Conservation (phyloP, 129 eudicot genomes). For the Flaveria brownii region DNA sequence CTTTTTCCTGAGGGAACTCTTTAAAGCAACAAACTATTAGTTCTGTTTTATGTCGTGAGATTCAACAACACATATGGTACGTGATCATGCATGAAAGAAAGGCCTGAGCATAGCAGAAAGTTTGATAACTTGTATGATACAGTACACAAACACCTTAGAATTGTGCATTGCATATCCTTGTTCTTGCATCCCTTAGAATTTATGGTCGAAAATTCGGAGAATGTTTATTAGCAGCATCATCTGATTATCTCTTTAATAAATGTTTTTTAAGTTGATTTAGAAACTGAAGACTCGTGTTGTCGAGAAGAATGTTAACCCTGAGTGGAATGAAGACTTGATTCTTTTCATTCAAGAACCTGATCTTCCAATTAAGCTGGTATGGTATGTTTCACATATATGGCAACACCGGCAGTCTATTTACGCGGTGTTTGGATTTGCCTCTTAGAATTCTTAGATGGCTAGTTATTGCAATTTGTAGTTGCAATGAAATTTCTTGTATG, state of each 20-base stretch:
- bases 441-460: not conserved
- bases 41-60: too few species aligned
- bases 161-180: not conserved
- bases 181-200: not conserved
- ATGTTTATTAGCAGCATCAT: not conserved
- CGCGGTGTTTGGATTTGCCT: not conserved
- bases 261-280: constrained; percentile 35
- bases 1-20: too few species aligned
- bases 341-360: constrained; percentile 56
- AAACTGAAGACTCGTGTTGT: constrained; percentile 70
- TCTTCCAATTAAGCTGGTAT: constrained; percentile 52
- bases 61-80: too few species aligned
- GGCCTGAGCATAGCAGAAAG: too few species aligned
- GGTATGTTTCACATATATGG: constrained; percentile 35
- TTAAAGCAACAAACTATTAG: too few species aligned
- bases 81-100: too few species aligned
- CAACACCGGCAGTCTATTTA: not conserved
- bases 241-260: not conserved
- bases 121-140: too few species aligned
- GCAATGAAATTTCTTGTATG: too few species aligned
- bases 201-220: not conserved
- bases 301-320: constrained; percentile 58
- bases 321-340: constrained; percentile 72
- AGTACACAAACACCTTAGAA: not conserved
- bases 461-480: not conserved